A percentile compares a stretch with the other conserved stretches of the same genome.
phyloP scores from a whole-genome alignment of 2,329 filamentous ascomycete species.

The Chaetomiaceae sp. region DNA sequence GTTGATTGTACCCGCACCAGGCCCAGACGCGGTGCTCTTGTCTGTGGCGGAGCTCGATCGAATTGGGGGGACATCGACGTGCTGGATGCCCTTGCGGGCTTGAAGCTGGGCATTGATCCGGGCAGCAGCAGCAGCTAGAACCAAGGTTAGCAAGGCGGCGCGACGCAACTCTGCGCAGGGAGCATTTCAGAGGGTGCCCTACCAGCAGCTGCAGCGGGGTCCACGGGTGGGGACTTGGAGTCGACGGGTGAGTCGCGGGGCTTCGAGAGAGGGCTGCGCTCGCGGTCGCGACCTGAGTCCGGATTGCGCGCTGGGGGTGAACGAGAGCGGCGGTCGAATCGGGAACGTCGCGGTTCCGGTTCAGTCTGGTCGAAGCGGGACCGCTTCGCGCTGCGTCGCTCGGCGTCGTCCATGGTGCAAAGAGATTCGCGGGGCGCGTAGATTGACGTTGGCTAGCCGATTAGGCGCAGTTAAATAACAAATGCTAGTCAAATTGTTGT shows the following conservation, averaged over 20 bases:
- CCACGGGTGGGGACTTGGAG: conserved; percentile 47
- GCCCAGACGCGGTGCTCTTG: conserved; percentile 35
- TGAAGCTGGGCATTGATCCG: conserved; percentile 80
- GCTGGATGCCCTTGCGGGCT: conserved; percentile 83
- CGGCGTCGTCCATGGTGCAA: conserved; percentile 55
- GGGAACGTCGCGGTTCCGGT: conserved; percentile 71
- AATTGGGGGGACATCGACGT: conserved; percentile 83
- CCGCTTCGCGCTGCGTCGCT: conserved; percentile 68
- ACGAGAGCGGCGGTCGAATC: conserved; percentile 88
- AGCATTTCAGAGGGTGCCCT: conserved; percentile 27
- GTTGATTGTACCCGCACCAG: conserved; percentile 56
- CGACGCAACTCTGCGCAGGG: background rate
- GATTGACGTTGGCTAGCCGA: background rate
- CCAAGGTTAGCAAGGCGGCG: conserved; percentile 26
- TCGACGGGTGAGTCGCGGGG: conserved; percentile 37
- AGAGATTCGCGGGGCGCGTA: background rate
- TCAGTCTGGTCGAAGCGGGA: conserved; percentile 94
- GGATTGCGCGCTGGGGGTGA: conserved; percentile 66
- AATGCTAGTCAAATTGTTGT: no score
- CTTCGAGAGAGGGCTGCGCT: conserved; percentile 69
- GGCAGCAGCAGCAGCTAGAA: conserved; percentile 76
- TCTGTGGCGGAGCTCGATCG: conserved; percentile 44
- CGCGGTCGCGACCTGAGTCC: conserved; percentile 68
- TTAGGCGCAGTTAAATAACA: background rate
- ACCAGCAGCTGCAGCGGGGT: conserved; percentile 78